These are phyloP conservation scores for Phytophthora uliginosa DNA, from an alignment of 352 stramenopile genomes.

Conservation along the genomic window DNA sequence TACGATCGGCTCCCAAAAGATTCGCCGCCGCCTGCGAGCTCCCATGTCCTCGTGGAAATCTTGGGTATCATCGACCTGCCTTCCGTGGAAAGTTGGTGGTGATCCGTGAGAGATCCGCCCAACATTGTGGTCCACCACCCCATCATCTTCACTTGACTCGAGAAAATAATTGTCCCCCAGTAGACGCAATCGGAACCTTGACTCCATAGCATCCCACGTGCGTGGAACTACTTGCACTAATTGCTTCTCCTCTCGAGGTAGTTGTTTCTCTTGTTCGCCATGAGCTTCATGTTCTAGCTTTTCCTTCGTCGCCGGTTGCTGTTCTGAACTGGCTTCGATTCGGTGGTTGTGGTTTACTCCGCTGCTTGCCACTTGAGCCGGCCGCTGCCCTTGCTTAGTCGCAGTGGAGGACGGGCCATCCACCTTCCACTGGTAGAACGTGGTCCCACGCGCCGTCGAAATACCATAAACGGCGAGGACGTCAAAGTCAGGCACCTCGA, in stretches of 20 bases:
- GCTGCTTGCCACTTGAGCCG: conserved; percentile 10
- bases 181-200: conserved; percentile 58
- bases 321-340: conserved; percentile 18
- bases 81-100: conserved; percentile 38
- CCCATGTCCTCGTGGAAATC: conserved; percentile 40
- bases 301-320: not conserved
- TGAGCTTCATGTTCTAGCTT: not conserved
- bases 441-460: conserved; percentile 55
- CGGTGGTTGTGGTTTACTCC: conserved; percentile 5
- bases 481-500: conserved; percentile 77
- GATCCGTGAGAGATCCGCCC: conserved; percentile 5
- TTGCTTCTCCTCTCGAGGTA: conserved; percentile 25
- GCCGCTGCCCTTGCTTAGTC: conserved; percentile 3
- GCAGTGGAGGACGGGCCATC: conserved; percentile 70
- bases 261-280: conserved; percentile 3
- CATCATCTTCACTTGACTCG: conserved; percentile 51
- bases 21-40: conserved; percentile 30
- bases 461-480: conserved; percentile 78
- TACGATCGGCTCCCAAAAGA: conserved; percentile 81
- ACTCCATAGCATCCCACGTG: conserved; percentile 53
- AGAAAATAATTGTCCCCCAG: conserved; percentile 75
- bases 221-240: conserved; percentile 37
- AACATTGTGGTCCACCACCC: conserved; percentile 29
- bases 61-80: conserved; percentile 29
- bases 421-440: conserved; percentile 81